Evolutionary conservation across 176 grass and related monocot genomes (phyloP), one percentile per base, ranked within the genome.

Genomic region (Oryza nivara): DNA sequence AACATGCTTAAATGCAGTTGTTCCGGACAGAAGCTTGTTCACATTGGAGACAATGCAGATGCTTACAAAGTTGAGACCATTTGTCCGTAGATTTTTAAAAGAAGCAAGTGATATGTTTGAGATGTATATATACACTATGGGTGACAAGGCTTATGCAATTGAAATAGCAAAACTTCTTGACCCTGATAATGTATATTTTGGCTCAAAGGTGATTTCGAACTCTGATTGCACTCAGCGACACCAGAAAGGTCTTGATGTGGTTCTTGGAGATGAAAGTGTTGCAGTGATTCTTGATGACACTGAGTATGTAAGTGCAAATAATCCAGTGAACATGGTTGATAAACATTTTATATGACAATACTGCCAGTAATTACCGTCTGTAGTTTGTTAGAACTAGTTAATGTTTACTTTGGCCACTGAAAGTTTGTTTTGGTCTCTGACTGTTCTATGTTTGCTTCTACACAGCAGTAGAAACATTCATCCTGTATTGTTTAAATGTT

Each of bases 91-190:
- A 28, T 96, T 96, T 91, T 78, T 99, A 47, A 87, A 92, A 88
- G 88, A 99, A 93, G 93, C 96, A 81, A 93, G 85, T n/a, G 81
- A 67, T 77, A 78, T 98, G 76, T 98, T 96, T 86, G 93, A 98
- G 58, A 83, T 98, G 91, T 96, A 95, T 77, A 90, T 98, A 80
- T 98, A 98, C 65, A 95, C 93, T 74, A 98, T 98, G 96, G 96
- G 90, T 48, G 93, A 94, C 70, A 88, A 91, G 77, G 63, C 91
- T 43, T 98, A 98, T 87, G 96, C 96, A 74, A 78, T 92, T 69
- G 91, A 98, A 84, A 95, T 98, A 81, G 96, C 84, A 11, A 98
- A 98, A 78, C 85, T 98, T 80, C 91, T 95, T 64, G 96, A 98
- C 81, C 96, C 96, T 83, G 79, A 23, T 64, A 88, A 93, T 79